Base-by-base conservation (phyloP, 345 rosid species). In the Citrus unshiu region DNA sequence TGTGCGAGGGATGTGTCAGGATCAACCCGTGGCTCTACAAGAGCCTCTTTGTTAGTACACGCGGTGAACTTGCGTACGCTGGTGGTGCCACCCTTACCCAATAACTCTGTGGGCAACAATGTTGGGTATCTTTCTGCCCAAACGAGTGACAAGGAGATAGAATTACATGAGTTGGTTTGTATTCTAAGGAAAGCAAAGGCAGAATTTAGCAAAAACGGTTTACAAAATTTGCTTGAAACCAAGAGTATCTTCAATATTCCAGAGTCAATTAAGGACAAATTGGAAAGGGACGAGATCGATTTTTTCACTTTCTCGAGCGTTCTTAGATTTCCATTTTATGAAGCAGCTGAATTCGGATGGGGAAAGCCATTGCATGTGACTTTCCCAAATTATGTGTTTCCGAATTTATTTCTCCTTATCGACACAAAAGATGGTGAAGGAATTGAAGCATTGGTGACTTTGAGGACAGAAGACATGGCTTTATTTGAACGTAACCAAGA, bases 351-450 rank as follows among this genome's bases (percentile, higher is more conserved):
- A 80, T 84, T 86, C 63, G 87, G 87, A 58, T 82, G 81, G 84
- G 86, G 87, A 5, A 84, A 86, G 64, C 84, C 86, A 66, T 66
- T 66, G 7, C 84, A 87, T 87, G 70, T 78, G 0, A 81, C 65
- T 19, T 7, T 76, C 56, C 81, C 84, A 30, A 71, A 32, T 78
- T 3, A 5, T 7, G 24, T 3, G 59, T 6, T 61, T 25, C 43
- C 19, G 29, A 61, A 60, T 24, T n/a, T 58, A 7, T 59, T 78
- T 46, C 46, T 40, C 6, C 27, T 70, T 24, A 60, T 78, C 30
- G 80, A 78, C 29, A 59, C 70, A 60, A 78, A 58, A n/a, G 80
- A 82, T 72, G 78, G 63, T 12, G 78, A 75, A n/a, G 83, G 58
- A 2, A 73, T 57, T 32, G 83, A 82, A 65, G 79, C 61, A 6